Evolutionary conservation across 176 grass and related monocot genomes (phyloP), one percentile per base, ranked within the genome.

Genomic region (Triticum aestivum): DNA sequence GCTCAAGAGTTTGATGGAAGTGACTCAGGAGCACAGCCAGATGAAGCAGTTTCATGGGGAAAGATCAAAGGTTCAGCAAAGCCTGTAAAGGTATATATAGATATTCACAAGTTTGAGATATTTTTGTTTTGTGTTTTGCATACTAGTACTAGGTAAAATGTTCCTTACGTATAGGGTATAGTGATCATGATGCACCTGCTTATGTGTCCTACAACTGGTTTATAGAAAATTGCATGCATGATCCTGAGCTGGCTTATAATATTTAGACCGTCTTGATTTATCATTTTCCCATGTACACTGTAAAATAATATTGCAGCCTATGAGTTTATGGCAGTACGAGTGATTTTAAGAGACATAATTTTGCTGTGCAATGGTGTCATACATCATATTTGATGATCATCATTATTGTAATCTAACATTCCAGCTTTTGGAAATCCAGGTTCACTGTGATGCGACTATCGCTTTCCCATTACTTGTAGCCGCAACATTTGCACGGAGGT

Each of bases 1-100:
- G 96, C 90, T 81, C 92, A 98, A 86, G 93, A 98, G 75, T 98
- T 96, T 85, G 96, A 98, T 91, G 96, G 96, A 58, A 98, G 96
- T 85, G 96, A 98, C 73, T 98, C 96, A 26, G 96, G 96, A 41
- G 96, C 96, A 35, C 89, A 68, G 27, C 96, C 96, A 72, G 96
- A 98, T 35, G 96, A 98, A 79, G 96, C 96, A 38, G 92, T 98
- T 78, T 98, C 96, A 87, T 96, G 96, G 96, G 93, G 93, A 82
- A 98, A 98, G 82, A 98, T 98, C 61, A 98, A 96, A 87, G 93
- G 91, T 54, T 94, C 93, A 88, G 96, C 96, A 10, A 96, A 96
- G 85, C 86, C 90, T 76, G 82, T 96, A 17, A 96, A 98, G 90
- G 96, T 98, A 86, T 69, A 61, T 72, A 7, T 11, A 45, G 34